Base-by-base conservation (phyloP, 225 moss, liverwort and hornwort species). In the Pleurozium schreberi region DNA sequence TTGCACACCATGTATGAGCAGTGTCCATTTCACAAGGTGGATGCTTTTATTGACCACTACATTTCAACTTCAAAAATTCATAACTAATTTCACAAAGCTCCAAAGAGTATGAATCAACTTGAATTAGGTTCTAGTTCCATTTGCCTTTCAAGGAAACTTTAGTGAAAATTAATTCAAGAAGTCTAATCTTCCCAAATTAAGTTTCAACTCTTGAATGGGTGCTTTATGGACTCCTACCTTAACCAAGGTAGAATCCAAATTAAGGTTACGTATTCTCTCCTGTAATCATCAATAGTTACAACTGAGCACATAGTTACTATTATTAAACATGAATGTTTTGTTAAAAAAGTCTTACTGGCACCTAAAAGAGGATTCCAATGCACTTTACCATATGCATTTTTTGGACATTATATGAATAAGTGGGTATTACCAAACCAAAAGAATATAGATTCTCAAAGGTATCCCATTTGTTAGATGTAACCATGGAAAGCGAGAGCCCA, bases 291-390 rank as follows among this genome's bases (percentile, higher is more conserved):
- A 74, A 19, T 31, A 74, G 31, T 74, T 74, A 31, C 4, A 47
- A 45, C 0, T 47, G 6, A 71, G 16, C 5, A 9, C 5, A 28
- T 43, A 4, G 10, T 45, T 45, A 16, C 3, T 28, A 43, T 28
- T 26, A 22, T 13, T n/a, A 40, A 22, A 23, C 4, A 73, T 27
- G 10, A 45, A 43, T 45, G 43, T 9, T 70, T 70, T 70, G 15
- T 17, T 26, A 26, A 14, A 70, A n/a, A n/a, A n/a, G n/a, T 70
- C 42, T 71, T 28, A 71, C 43, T 71, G 71, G 69, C 13, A 69
- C 40, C 0, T 18, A 1, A 7, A 68, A 69, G 23, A 43, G 1
- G 43, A 43, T 43, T 71, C 14, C 10, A 71, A 17, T 0, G 2
- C 2, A 71, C 43, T 27, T 43, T 43, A 71, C 1, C 2, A 27